Percentiles rank a stretch among this genome's conserved stretches.
Evolutionary conservation across 169 alveolate genomes (phyloP).

Genomic region (Babesia ovata): DNA sequence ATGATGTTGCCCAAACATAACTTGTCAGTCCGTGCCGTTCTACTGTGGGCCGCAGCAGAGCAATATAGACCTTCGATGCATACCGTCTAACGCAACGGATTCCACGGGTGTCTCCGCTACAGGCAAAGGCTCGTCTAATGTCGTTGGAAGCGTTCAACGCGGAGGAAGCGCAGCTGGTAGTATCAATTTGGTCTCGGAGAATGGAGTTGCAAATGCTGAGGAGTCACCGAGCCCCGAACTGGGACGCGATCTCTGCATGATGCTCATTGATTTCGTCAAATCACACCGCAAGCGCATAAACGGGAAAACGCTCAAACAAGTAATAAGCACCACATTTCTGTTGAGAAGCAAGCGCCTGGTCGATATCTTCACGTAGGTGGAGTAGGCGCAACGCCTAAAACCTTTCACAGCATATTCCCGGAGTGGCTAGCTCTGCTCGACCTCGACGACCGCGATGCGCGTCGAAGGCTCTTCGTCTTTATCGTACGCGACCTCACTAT

Average conservation of each 20-base stretch:
- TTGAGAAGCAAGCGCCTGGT: constrained; percentile 53
- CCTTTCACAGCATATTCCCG: constrained; percentile 25
- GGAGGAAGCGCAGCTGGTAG: not conserved
- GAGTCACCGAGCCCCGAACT: not conserved
- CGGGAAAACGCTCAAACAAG: constrained; percentile 39
- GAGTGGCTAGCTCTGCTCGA: constrained; percentile 62
- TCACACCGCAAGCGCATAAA: constrained; percentile 36
- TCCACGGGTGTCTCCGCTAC: constrained; percentile 1
- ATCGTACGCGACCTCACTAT: constrained; percentile 47
- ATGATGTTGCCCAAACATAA: not conserved
- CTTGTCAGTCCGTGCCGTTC: constrained; percentile 13
- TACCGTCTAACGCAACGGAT: not conserved
- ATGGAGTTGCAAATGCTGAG: not conserved
- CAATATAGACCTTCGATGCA: constrained; percentile 3
- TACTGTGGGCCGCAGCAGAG: not conserved
- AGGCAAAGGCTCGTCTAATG: not conserved
- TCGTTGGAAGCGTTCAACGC: not conserved
- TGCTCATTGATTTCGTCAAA: constrained; percentile 50
- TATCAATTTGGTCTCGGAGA: not conserved
- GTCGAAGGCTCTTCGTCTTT: constrained; percentile 43
- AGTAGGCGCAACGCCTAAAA: not conserved
- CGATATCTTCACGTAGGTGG: constrained; percentile 47
- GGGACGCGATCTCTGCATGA: constrained; percentile 36
- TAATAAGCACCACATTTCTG: constrained; percentile 52
- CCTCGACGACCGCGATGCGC: constrained; percentile 50